Conservation (phyloP, 2,329 filamentous ascomycete genomes). For the Venturia asperata region DNA sequence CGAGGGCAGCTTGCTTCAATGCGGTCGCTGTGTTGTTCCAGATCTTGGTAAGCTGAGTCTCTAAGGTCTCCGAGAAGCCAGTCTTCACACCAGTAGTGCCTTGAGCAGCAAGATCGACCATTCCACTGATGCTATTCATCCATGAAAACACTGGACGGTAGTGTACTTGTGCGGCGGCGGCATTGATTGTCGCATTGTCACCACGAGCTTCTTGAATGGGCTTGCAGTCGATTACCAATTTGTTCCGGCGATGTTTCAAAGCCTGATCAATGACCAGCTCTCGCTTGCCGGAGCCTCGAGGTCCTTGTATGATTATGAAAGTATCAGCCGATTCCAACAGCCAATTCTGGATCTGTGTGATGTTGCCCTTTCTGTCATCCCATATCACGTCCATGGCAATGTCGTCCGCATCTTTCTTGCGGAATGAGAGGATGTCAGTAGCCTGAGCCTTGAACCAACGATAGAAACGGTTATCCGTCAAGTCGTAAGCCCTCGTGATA, state of each 20-base stretch:
- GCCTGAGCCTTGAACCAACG: conserved; percentile 75
- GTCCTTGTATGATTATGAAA: conserved; percentile 89
- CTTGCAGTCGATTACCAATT: conserved; percentile 86
- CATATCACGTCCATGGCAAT: conserved; percentile 73
- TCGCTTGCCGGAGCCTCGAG: conserved; percentile 82
- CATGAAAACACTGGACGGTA: conserved; percentile 93
- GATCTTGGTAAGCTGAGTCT: conserved; percentile 83
- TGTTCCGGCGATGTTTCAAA: conserved; percentile 65
- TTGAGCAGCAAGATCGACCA: conserved; percentile 87
- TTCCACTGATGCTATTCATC: conserved; percentile 89
- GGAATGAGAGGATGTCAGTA: conserved; percentile 57
- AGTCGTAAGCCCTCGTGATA: conserved; percentile 67
- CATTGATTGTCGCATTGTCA: conserved; percentile 75
- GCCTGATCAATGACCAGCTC: conserved; percentile 83
- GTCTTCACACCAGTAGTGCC: conserved; percentile 91
- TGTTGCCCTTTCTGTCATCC: conserved; percentile 76
- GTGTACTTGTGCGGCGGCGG: conserved; percentile 74
- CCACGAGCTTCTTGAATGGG: conserved; percentile 85
- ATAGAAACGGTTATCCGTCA: conserved; percentile 66
- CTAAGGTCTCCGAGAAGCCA: conserved; percentile 86
- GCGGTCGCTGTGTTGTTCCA: conserved; percentile 75
- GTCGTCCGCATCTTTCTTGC: conserved; percentile 50
- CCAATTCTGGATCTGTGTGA: conserved; percentile 77
- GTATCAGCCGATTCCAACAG: conserved; percentile 82
- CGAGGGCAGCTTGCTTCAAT: conserved; percentile 68